phyloP scores from a whole-genome alignment of 768 basidiomycete species.

The Naganishia vishniacii region DNA sequence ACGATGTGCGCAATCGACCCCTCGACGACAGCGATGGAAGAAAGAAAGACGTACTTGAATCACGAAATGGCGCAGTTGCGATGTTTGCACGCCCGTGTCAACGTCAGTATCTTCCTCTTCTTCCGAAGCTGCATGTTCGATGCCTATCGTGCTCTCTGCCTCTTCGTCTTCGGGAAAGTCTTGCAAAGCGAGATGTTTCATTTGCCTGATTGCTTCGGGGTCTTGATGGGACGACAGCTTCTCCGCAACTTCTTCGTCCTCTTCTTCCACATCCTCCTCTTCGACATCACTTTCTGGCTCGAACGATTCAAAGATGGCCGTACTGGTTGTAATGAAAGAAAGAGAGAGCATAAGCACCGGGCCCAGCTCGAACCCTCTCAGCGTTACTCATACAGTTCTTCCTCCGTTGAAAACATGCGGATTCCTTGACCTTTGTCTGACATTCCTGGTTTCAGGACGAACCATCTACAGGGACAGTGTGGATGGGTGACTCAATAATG shows the following conservation, averaged over 20 bases:
- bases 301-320: conserved; percentile 71
- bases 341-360: neutral
- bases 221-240: conserved; percentile 1
- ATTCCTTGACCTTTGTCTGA: conserved; percentile 94
- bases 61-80: conserved; percentile 90
- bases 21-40: no score
- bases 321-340: neutral
- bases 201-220: conserved; percentile 15
- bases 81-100: conserved; percentile 61
- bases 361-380: neutral
- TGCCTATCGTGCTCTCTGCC: neutral
- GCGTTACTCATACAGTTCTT: conserved; percentile 54
- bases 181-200: conserved; percentile 13
- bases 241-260: conserved; percentile 44
- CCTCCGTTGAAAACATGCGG: conserved; percentile 74
- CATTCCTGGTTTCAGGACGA: conserved; percentile 96
- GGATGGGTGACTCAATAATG: no score
- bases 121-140: conserved; percentile 38
- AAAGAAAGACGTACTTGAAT: conserved; percentile 82
- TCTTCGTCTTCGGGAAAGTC: conserved; percentile 31
- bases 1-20: no score
- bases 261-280: conserved; percentile 51
- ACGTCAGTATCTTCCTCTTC: conserved; percentile 39
- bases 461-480: conserved; percentile 57
- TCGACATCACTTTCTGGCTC: conserved; percentile 53